Base-by-base conservation (phyloP, 2,329 filamentous ascomycete genomes). In the Diaporthe eres region DNA sequence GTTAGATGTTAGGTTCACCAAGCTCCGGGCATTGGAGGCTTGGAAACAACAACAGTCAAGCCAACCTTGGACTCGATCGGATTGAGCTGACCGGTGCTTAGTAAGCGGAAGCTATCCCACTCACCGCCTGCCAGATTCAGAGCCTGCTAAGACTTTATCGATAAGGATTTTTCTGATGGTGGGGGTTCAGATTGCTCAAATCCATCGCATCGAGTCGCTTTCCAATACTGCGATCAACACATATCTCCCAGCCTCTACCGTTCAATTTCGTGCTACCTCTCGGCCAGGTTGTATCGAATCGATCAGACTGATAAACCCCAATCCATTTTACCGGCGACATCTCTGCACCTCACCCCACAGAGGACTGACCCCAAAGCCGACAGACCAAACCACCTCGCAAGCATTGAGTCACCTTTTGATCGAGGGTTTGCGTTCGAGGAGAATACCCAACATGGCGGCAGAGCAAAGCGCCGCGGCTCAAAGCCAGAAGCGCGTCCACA, bases 401-500 rank as follows among this genome's bases (percentile, higher is more conserved):
- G 31, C 4, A 31, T n/a, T 9, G 12, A 51, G 7, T 4, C 13
- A 34, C 42, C 17, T 51, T 9, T 37, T 3, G 6, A 39, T 28
- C 25, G 17, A 37, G 42, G 3, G n/a, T 49, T 17, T 6, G 19
- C 13, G 17, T 25, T 39, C 12, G 37, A 2, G 12, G 15, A 39
- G 19, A 17, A 3, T 9, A 25, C 12, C n/a, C 4, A 55, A 31
- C 3, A 73, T 73, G 71, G 22, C 37, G 15, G 39, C 58, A 42
- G 47, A 73, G 34, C 55, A 61, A 25, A 55, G 58, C 47, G 37
- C 58, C 25, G 44, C 47, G 71, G 71, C 47, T 37, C 58, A 65
- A 9, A 37, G 71, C 71, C 77, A 19, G 79, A 98, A 96, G 82
- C 90, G 93, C 0, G 92, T 98, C 68, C 92, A 97, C 86, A 94